Percentiles rank a stretch among this genome's conserved stretches.
phyloP scores from a whole-genome alignment of 2,329 filamentous ascomycete genomes.

The Penicillium sp. region DNA sequence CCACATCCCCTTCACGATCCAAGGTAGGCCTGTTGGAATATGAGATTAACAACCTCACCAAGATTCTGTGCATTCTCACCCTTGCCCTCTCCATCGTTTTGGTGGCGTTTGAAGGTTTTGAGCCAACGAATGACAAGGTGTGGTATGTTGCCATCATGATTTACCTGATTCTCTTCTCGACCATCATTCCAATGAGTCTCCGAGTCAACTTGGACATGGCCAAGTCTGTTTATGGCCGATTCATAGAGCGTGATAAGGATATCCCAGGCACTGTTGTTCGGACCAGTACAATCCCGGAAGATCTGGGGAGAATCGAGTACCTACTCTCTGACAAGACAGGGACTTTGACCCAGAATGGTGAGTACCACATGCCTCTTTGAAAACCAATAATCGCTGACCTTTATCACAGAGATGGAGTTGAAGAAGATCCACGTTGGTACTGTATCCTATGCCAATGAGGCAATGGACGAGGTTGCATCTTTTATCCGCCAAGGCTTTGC shows the following conservation, averaged over 20 bases:
- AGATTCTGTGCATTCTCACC: constrained; percentile 89
- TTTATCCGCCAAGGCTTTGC: constrained; percentile 86
- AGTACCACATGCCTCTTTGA: constrained; percentile 13
- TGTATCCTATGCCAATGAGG: constrained; percentile 96
- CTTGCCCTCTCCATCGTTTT: constrained; percentile 82
- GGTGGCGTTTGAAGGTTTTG: constrained; percentile 82
- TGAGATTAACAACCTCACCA: constrained; percentile 96
- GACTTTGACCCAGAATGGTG: constrained; percentile 88
- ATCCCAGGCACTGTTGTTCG: constrained; percentile 92
- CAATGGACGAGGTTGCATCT: constrained; percentile 92
- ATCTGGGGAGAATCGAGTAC: constrained; percentile 93
- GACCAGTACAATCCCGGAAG: constrained; percentile 96
- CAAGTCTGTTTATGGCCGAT: constrained; percentile 92
- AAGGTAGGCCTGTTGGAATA: constrained; percentile 93
- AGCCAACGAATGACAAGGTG: constrained; percentile 50
- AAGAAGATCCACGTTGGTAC: constrained; percentile 98
- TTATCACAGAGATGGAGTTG: constrained; percentile 81
- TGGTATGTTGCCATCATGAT: constrained; percentile 99
- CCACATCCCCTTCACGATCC: constrained; percentile 85
- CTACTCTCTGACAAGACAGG: constrained; percentile 96
- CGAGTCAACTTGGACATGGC: constrained; percentile 97
- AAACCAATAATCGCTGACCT: constrained; percentile 17
- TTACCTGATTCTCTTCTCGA: constrained; percentile 98
- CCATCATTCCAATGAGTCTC: constrained; percentile 94
- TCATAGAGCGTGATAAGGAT: constrained; percentile 87